Conservation (phyloP, 2,329 filamentous ascomycete species). For the Cryphonectria nitschkei region DNA sequence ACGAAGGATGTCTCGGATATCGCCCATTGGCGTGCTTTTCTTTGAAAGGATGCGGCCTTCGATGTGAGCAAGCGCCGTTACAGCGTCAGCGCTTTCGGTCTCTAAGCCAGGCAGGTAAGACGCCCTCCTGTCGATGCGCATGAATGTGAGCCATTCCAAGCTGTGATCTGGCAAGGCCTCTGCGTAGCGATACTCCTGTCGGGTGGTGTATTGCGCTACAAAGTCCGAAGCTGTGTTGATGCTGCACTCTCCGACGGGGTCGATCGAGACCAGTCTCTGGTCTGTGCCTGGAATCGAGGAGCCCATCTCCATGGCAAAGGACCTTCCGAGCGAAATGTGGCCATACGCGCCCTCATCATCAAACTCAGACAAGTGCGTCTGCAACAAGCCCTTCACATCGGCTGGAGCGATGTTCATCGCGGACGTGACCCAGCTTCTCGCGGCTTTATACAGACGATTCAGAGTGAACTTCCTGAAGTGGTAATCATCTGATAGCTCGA, state of each 20-base stretch:
- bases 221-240: slow-evolving; percentile 96
- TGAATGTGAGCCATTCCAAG: slow-evolving; percentile 65
- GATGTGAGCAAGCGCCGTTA: slow-evolving; percentile 71
- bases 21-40: slow-evolving; percentile 70
- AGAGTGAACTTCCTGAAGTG: slow-evolving; percentile 79
- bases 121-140: slow-evolving; percentile 57
- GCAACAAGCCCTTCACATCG: slow-evolving; percentile 91
- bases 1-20: slow-evolving; percentile 80
- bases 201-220: slow-evolving; percentile 93
- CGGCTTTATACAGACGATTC: slow-evolving; percentile 74
- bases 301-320: slow-evolving; percentile 92
- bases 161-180: slow-evolving; percentile 74
- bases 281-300: slow-evolving; percentile 84
- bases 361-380: slow-evolving; percentile 95
- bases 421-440: slow-evolving; percentile 77
- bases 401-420: slow-evolving; percentile 85
- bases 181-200: slow-evolving; percentile 91
- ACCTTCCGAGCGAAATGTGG: slow-evolving; percentile 88
- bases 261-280: slow-evolving; percentile 81
- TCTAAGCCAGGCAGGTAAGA: slow-evolving; percentile 57
- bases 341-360: slow-evolving; percentile 90
- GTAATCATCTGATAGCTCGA: slow-evolving; percentile 95
- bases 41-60: slow-evolving; percentile 71
- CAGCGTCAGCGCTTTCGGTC: slow-evolving; percentile 60
- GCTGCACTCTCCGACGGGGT: slow-evolving; percentile 70